Evolutionary conservation across 805 yeast genomes (phyloP).

Genomic region (Candida sanyiensis): DNA sequence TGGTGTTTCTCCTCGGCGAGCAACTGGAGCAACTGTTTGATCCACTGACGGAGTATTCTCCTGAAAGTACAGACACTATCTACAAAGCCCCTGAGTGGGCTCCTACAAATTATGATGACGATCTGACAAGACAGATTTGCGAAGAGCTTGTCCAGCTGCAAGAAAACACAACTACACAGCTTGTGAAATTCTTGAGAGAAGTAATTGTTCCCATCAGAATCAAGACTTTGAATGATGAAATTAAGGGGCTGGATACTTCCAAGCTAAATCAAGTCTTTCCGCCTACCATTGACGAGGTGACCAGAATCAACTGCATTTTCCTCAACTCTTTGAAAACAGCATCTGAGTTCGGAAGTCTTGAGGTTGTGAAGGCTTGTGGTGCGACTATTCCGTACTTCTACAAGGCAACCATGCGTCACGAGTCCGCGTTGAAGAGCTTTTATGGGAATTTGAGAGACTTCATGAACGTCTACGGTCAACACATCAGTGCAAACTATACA

Average conservation of each 20-base stretch:
- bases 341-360: constrained; percentile 61
- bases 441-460: constrained; percentile 39
- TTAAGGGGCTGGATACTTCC: constrained; percentile 50
- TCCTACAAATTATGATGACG: constrained; percentile 26
- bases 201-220: constrained; percentile 76
- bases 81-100: constrained; percentile 53
- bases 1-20: constrained; percentile 74
- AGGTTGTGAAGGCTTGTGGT: constrained; percentile 75
- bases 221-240: constrained; percentile 50
- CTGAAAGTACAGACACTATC: constrained; percentile 71
- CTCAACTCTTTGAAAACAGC: constrained; percentile 71
- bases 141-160: constrained; percentile 67
- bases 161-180: constrained; percentile 57
- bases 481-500: constrained; percentile 33
- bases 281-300: constrained; percentile 91
- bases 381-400: constrained; percentile 83
- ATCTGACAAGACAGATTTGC: constrained; percentile 47
- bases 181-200: constrained; percentile 72
- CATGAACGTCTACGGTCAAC: constrained; percentile 30
- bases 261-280: constrained; percentile 79
- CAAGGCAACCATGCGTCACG: constrained; percentile 89
- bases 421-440: constrained; percentile 79
- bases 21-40: constrained; percentile 87
- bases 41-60: constrained; percentile 86
- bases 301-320: constrained; percentile 81